A percentile compares a stretch with the other conserved stretches of the same genome.
phyloP scores from a whole-genome alignment of 805 yeast genomes.

The Candida taoyuanica region DNA sequence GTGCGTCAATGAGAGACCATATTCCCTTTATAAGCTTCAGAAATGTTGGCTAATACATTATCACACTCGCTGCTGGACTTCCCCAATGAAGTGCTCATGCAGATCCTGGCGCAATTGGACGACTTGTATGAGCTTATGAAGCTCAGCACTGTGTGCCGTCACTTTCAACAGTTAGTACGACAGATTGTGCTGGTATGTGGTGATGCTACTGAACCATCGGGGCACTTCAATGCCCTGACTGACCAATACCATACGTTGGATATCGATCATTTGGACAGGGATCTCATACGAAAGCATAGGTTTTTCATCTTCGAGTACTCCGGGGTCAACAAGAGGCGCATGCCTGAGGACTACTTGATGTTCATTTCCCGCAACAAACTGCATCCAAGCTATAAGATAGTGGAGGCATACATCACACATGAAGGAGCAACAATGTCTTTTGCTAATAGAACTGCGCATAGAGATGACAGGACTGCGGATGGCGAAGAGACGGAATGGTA shows the following conservation, averaged over 20 bases:
- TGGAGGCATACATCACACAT: conserved; percentile 12
- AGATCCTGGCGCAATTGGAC: conserved; percentile 13
- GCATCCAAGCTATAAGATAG: conserved; percentile 7
- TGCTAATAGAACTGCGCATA: conserved; percentile 7
- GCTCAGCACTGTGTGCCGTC: conserved; percentile 14
- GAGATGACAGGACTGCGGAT: neutral
- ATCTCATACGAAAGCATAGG: conserved; percentile 5
- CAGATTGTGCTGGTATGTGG: conserved; percentile 18
- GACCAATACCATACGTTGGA: neutral
- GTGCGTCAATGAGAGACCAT: too few species aligned
- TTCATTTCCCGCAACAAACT: conserved; percentile 9
- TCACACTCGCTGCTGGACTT: conserved; percentile 11
- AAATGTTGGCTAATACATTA: too few species aligned
- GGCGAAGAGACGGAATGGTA: neutral
- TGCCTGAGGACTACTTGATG: conserved; percentile 10
- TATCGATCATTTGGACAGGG: neutral
- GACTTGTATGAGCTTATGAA: conserved; percentile 18
- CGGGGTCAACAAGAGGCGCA: neutral
- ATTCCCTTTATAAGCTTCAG: too few species aligned
- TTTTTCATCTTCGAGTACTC: conserved; percentile 18
- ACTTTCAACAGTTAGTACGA: conserved; percentile 15
- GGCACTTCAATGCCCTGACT: conserved; percentile 12
- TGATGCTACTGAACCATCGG: conserved; percentile 13
- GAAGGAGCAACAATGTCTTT: conserved; percentile 5
- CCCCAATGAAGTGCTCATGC: conserved; percentile 19